Evolutionary conservation across 1,284 basidiomycete species (phyloP).

Genomic region (Pseudozyma sp.): DNA sequence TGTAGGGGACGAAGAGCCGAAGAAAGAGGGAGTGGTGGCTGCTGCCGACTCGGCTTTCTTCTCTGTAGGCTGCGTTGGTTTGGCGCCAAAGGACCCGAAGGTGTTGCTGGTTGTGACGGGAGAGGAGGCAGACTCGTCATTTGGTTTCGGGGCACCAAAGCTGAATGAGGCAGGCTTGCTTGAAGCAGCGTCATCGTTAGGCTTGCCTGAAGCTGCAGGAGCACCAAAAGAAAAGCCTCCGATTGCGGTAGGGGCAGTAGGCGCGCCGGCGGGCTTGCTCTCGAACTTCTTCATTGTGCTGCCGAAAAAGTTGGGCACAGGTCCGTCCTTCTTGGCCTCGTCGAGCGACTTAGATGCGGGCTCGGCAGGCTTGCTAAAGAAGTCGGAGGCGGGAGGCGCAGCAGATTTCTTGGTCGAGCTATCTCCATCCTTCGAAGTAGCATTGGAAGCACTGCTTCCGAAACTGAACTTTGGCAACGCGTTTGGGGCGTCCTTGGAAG

Average conservation of each 20-base stretch:
- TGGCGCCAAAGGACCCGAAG: slow-evolving; percentile 18
- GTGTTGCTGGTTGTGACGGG: slow-evolving; percentile 2
- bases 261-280: slow-evolving; percentile 16
- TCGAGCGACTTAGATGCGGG: slow-evolving; percentile 21
- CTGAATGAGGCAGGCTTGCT: slow-evolving; percentile 25
- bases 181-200: not conserved
- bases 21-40: slow-evolving; percentile 35
- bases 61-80: slow-evolving; percentile 16
- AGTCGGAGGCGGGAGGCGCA: slow-evolving; percentile 33
- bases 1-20: slow-evolving; percentile 24
- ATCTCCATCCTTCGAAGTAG: slow-evolving; percentile 8
- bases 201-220: slow-evolving; percentile 2
- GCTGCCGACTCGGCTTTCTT: slow-evolving; percentile 10
- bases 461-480: slow-evolving; percentile 49
- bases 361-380: slow-evolving; percentile 43
- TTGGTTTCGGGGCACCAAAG: slow-evolving; percentile 31
- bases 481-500: slow-evolving; percentile 29
- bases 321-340: slow-evolving; percentile 58
- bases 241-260: slow-evolving; percentile 10
- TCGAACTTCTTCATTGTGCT: slow-evolving; percentile 50
- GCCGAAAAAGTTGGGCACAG: slow-evolving; percentile 62
- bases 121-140: slow-evolving; percentile 3
- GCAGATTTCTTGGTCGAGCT: slow-evolving; percentile 17
- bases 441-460: slow-evolving; percentile 14
- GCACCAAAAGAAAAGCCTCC: slow-evolving; percentile 19